Evolutionary conservation across 352 stramenopile species (phyloP).

Genomic region (Hyaloperonospora brassicae): DNA sequence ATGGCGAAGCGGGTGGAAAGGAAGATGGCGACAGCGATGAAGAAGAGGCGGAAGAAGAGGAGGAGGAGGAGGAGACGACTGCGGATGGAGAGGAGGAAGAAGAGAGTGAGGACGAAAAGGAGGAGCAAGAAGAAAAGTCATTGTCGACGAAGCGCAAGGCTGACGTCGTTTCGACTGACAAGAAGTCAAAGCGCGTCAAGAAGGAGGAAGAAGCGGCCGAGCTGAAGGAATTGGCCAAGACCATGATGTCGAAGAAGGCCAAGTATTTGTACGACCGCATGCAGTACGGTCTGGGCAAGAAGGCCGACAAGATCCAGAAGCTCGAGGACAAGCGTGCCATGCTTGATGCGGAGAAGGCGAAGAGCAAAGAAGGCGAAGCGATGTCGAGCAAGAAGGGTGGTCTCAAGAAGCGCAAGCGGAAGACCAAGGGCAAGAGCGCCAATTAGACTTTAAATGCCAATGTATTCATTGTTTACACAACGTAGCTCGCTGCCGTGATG

Average conservation of each 20-base stretch:
- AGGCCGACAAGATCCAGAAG: constrained; percentile 79
- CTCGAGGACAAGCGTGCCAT: constrained; percentile 73
- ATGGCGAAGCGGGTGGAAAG: constrained; percentile 34
- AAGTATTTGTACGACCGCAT: constrained; percentile 88
- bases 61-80: constrained; percentile 30
- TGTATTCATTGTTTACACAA: constrained; percentile 35
- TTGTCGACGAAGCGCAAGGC: constrained; percentile 45
- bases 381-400: constrained; percentile 28
- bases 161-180: constrained; percentile 18
- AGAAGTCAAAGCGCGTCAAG: constrained; percentile 74
- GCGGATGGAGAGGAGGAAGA: constrained; percentile 27
- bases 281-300: constrained; percentile 87
- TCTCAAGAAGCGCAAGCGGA: constrained; percentile 32
- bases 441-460: constrained; percentile 30
- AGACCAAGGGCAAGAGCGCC: constrained; percentile 28
- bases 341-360: constrained; percentile 58
- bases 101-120: constrained; percentile 28
- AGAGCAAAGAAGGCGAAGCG: constrained; percentile 17
- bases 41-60: constrained; percentile 23
- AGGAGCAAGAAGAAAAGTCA: constrained; percentile 28
- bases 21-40: constrained; percentile 36
- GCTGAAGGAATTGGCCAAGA: constrained; percentile 82
- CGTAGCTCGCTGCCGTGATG: background rate
- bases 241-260: constrained; percentile 91
- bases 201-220: constrained; percentile 70